Percentiles rank a stretch among this genome's conserved stretches.
Conservation (phyloP, 2,329 filamentous ascomycete genomes). For the Apiospora rasikravindrae region DNA sequence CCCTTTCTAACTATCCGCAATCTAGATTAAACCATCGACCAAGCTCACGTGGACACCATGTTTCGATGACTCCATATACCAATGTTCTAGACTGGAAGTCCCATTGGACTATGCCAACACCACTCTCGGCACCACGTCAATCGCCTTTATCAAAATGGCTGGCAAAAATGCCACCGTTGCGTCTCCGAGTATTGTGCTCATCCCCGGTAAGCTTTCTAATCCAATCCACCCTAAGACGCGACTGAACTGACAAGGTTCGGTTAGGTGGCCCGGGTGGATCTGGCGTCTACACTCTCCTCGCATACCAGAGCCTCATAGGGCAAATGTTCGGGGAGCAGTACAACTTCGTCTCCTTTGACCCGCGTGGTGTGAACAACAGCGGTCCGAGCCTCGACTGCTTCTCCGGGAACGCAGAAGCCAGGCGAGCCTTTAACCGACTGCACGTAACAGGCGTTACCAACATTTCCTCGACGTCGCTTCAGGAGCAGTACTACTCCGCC, state of each 20-base stretch:
- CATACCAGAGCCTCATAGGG: constrained; percentile 27
- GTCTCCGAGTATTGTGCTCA: constrained; percentile 35
- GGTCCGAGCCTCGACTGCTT: constrained; percentile 38
- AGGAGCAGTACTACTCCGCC: constrained; percentile 38
- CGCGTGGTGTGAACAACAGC: constrained; percentile 46
- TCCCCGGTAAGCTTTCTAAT: constrained; percentile 33
- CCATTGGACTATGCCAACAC: constrained; percentile 38
- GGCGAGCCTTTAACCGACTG: constrained; percentile 32
- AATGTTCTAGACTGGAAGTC: constrained; percentile 37
- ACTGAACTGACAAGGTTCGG: constrained; percentile 12
- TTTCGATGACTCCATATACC: constrained; percentile 34
- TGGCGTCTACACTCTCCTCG: constrained; percentile 39
- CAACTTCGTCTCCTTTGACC: constrained; percentile 49
- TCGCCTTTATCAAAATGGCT: constrained; percentile 38
- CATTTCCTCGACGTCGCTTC: constrained; percentile 35
- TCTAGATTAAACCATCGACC: constrained; percentile 37
- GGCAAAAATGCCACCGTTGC: constrained; percentile 38
- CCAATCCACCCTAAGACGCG: not conserved
- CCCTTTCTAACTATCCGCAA: not conserved
- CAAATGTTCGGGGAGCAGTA: constrained; percentile 46
- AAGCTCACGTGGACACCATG: constrained; percentile 40
- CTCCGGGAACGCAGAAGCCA: constrained; percentile 35
- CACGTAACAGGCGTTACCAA: constrained; percentile 36
- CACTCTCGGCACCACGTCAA: constrained; percentile 34
- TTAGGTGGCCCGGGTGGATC: constrained; percentile 45